phyloP scores from a whole-genome alignment of 108 stramenopile genomes.

The Stephanodiscus triporus region DNA sequence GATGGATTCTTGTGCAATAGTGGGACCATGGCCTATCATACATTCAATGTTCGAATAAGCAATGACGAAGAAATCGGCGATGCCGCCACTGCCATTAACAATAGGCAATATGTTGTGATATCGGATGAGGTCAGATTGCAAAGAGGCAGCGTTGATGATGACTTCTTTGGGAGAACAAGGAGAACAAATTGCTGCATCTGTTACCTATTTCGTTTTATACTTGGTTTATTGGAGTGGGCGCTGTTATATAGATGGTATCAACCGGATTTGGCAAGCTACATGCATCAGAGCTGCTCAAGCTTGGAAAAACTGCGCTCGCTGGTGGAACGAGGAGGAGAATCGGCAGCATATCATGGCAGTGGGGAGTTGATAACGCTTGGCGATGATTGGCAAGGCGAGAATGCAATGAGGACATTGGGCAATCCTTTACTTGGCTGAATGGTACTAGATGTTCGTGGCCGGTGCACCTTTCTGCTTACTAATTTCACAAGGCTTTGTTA shows the following conservation, averaged over 20 bases:
- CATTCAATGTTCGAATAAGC: conserved; percentile 41
- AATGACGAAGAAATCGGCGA: conserved; percentile 20
- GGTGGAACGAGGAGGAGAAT: conserved; percentile 54
- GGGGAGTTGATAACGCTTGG: conserved; percentile 34
- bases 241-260: conserved; percentile 37
- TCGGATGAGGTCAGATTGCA: conserved; percentile 60
- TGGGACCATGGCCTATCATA: conserved; percentile 66
- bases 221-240: conserved; percentile 30
- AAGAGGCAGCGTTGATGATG: conserved; percentile 39
- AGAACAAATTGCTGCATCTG: conserved; percentile 40
- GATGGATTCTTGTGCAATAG: conserved; percentile 22
- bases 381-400: conserved; percentile 27
- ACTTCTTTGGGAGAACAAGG: conserved; percentile 22
- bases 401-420: conserved; percentile 17
- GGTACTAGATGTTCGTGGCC: not conserved
- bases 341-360: conserved; percentile 13
- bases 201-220: conserved; percentile 41
- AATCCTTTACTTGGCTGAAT: conserved; percentile 41
- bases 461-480: conserved; percentile 15
- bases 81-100: not conserved
- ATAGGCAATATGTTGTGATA: conserved; percentile 42
- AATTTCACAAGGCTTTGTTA: no score
- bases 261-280: conserved; percentile 55
- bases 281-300: conserved; percentile 67
- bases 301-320: conserved; percentile 62